These are phyloP conservation scores for Cladophialophora immunda DNA, from an alignment of 2,329 filamentous ascomycete species.

Conservation along the genomic window DNA sequence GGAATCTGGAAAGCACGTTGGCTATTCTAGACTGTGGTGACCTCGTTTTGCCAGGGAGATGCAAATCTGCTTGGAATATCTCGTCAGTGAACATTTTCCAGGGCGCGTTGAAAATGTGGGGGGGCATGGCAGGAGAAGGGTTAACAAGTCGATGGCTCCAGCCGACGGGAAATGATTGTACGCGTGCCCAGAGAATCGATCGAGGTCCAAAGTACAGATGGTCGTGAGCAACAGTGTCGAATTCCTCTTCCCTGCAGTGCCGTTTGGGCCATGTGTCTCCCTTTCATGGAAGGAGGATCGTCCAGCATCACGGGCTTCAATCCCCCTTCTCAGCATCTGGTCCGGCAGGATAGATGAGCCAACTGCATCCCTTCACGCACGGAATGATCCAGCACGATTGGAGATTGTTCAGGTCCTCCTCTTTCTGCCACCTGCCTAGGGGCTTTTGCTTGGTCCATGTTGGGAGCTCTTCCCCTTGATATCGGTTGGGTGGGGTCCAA, in stretches of 20 bases:
- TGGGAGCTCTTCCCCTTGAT: not conserved
- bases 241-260: constrained; percentile 23
- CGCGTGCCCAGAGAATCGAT: constrained; percentile 1
- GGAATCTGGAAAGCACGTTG: constrained; percentile 24
- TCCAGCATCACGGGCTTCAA: not conserved
- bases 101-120: constrained; percentile 7
- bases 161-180: not conserved
- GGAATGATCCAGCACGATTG: not conserved
- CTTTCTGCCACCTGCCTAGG: constrained; percentile 18
- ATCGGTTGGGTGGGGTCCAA: not conserved
- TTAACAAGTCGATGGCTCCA: not conserved
- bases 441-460: not conserved
- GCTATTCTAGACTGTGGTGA: constrained; percentile 33
- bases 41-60: constrained; percentile 21
- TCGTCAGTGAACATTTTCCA: constrained; percentile 26
- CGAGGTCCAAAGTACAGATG: not conserved
- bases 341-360: not conserved
- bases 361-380: not conserved
- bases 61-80: constrained; percentile 25
- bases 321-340: not conserved
- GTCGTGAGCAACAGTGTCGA: not conserved
- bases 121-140: not conserved
- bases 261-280: constrained; percentile 24
- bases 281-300: constrained; percentile 2
- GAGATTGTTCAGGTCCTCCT: constrained; percentile 20